Conservation (phyloP, 1,284 basidiomycete genomes). For the Polyporus tsugae region DNA sequence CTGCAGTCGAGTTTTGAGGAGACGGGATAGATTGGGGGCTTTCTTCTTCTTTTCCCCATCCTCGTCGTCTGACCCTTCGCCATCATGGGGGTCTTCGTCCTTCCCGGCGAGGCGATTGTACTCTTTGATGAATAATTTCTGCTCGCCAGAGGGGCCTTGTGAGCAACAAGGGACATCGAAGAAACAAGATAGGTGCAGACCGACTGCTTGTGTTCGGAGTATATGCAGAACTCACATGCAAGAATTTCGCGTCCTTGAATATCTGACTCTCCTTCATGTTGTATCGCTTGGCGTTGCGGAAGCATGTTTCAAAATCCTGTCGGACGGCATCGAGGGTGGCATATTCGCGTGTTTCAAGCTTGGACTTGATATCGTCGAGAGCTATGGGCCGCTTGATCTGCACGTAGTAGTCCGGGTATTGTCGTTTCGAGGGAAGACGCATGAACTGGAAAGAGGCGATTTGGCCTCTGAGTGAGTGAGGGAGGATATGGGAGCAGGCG, state of each 20-base stretch:
- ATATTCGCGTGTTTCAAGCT: conserved; percentile 74
- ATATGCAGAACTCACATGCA: conserved; percentile 53
- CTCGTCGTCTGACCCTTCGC: conserved; percentile 46
- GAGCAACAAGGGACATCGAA: neutral
- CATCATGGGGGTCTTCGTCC: conserved; percentile 47
- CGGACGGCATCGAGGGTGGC: conserved; percentile 74
- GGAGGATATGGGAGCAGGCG: conserved; percentile 6
- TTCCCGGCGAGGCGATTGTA: conserved; percentile 59
- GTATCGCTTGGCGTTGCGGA: conserved; percentile 90
- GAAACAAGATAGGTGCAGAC: neutral
- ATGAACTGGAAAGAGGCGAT: conserved; percentile 78
- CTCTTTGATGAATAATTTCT: conserved; percentile 77
- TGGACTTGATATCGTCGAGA: conserved; percentile 86
- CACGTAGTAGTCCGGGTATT: conserved; percentile 93
- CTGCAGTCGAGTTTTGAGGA: conserved; percentile 71
- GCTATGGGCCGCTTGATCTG: conserved; percentile 82
- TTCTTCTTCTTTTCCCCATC: conserved; percentile 53
- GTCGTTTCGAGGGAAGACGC: conserved; percentile 76
- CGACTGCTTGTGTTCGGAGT: neutral
- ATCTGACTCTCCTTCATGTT: conserved; percentile 89
- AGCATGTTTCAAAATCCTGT: conserved; percentile 87
- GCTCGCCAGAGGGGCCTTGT: neutral
- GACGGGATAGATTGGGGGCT: conserved; percentile 63
- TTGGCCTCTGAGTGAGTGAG: conserved; percentile 58
- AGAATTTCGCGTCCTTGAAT: conserved; percentile 81